Evolutionary conservation across 345 rosid genomes (phyloP).

Genomic region (Excoecaria cochinchinensis): DNA sequence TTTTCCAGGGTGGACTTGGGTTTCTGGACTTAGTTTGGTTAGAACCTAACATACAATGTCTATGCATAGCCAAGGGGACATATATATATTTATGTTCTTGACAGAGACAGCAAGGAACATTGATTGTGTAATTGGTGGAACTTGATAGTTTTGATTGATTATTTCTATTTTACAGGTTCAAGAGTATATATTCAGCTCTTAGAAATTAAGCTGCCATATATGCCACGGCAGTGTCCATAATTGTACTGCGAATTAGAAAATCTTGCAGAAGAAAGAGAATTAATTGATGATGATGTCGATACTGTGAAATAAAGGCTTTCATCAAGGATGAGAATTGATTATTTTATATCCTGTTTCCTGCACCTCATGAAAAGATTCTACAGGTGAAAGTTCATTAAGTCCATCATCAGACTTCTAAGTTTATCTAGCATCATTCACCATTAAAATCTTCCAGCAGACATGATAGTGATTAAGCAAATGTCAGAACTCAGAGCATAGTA

Average conservation of each 20-base stretch:
- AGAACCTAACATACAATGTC: background rate
- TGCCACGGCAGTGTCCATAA: background rate
- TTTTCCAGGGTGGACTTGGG: too few relatives aligned
- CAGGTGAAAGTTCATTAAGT: background rate
- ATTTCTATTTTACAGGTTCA: background rate
- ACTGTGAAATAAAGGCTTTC: too few relatives aligned
- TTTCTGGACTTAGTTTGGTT: too few relatives aligned
- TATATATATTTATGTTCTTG: too few relatives aligned
- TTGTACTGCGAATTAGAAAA: background rate
- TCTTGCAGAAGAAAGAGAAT: background rate
- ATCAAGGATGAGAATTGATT: background rate
- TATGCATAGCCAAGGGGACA: background rate
- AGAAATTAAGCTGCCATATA: background rate
- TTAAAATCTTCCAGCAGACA: constrained; percentile 5
- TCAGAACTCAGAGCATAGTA: constrained; percentile 10
- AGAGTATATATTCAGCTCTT: background rate
- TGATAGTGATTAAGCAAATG: constrained; percentile 4
- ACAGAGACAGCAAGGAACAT: background rate
- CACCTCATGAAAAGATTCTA: background rate
- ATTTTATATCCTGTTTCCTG: constrained; percentile 4
- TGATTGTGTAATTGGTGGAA: background rate
- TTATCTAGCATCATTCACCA: background rate
- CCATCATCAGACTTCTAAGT: background rate
- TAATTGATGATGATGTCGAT: background rate
- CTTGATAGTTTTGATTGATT: too few relatives aligned